Percentiles rank a stretch among this genome's conserved stretches.
Conservation (phyloP, 1,139 yeast species). For the Pichia sp. region DNA sequence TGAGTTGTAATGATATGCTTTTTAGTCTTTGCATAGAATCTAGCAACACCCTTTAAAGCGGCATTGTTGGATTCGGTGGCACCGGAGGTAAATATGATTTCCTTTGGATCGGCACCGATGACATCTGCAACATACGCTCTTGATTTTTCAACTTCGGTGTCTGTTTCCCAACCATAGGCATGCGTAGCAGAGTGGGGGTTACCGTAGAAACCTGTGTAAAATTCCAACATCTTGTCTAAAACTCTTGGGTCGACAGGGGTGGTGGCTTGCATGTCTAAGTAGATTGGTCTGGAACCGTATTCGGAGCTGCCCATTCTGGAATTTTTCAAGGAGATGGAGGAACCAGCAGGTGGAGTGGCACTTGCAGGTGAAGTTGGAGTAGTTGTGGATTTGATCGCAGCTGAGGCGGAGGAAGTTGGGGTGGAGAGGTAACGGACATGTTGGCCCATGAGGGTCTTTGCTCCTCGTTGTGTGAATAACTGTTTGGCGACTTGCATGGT, state of each 20-base stretch:
- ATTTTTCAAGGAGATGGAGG: slow-evolving; percentile 43
- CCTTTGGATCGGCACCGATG: slow-evolving; percentile 94
- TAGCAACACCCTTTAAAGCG: slow-evolving; percentile 93
- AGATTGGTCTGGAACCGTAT: slow-evolving; percentile 79
- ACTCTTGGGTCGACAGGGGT: slow-evolving; percentile 99
- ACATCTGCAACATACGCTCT: slow-evolving; percentile 78
- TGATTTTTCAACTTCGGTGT: slow-evolving; percentile 84
- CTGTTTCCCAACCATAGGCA: slow-evolving; percentile 99
- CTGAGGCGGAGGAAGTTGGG: no score
- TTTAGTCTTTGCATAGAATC: slow-evolving; percentile 87
- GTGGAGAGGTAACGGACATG: no score
- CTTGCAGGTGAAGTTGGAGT: not conserved
- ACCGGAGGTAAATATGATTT: slow-evolving; percentile 94
- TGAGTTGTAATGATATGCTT: slow-evolving; percentile 94
- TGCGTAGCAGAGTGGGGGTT: slow-evolving; percentile 98
- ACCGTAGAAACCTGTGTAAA: slow-evolving; percentile 92
- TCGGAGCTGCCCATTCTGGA: slow-evolving; percentile 44
- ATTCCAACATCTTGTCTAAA: slow-evolving; percentile 88
- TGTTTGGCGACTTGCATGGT: no score
- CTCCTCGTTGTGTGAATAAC: no score
- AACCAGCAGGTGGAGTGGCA: slow-evolving; percentile 35
- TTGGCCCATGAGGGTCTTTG: no score
- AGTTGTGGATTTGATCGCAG: not conserved
- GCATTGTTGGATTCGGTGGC: slow-evolving; percentile 97
- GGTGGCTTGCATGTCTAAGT: slow-evolving; percentile 95